phyloP scores from a whole-genome alignment of 495 filamentous ascomycete genomes.

The Trichoderma erinaceum region DNA sequence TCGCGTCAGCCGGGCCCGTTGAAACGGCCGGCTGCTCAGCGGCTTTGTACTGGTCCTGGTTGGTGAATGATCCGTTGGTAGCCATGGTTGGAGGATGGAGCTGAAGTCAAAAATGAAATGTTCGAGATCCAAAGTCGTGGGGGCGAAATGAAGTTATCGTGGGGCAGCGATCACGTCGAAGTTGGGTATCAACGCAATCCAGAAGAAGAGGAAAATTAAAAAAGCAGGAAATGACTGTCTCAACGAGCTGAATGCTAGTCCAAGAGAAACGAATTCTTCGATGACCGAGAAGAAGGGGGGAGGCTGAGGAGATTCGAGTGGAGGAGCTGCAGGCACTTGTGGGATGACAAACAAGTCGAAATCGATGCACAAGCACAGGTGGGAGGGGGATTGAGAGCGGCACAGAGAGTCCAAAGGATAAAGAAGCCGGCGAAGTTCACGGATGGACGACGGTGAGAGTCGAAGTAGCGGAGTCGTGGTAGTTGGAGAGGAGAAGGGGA shows the following conservation, averaged over 20 bases:
- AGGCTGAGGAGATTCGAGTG: not conserved
- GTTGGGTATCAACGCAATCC: slow-evolving; percentile 12
- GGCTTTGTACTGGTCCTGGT: slow-evolving; percentile 33
- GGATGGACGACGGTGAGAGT: not conserved
- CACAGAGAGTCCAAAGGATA: not conserved
- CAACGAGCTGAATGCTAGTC: slow-evolving; percentile 9
- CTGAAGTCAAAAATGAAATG: not conserved
- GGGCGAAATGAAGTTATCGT: slow-evolving; percentile 6
- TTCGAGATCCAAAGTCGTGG: slow-evolving; percentile 5
- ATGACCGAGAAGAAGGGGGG: not conserved
- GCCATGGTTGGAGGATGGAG: slow-evolving; percentile 34
- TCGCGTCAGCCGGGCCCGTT: slow-evolving; percentile 20
- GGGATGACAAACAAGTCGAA: slow-evolving; percentile 7
- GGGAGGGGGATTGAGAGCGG: slow-evolving; percentile 1
- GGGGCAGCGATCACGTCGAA: slow-evolving; percentile 11
- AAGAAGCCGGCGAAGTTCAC: not conserved
- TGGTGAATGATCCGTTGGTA: slow-evolving; percentile 41
- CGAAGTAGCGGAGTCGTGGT: not conserved
- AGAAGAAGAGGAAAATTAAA: not conserved
- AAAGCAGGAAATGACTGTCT: slow-evolving; percentile 5
- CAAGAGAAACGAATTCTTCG: slow-evolving; percentile 5
- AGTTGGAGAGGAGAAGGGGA: not conserved
- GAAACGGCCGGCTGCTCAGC: slow-evolving; percentile 18
- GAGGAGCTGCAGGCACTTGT: slow-evolving; percentile 11
- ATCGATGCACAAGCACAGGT: not conserved